Percentiles rank a stretch among this genome's conserved stretches.
Conservation (phyloP, 139 green algal species). For the Closterium sp. region DNA sequence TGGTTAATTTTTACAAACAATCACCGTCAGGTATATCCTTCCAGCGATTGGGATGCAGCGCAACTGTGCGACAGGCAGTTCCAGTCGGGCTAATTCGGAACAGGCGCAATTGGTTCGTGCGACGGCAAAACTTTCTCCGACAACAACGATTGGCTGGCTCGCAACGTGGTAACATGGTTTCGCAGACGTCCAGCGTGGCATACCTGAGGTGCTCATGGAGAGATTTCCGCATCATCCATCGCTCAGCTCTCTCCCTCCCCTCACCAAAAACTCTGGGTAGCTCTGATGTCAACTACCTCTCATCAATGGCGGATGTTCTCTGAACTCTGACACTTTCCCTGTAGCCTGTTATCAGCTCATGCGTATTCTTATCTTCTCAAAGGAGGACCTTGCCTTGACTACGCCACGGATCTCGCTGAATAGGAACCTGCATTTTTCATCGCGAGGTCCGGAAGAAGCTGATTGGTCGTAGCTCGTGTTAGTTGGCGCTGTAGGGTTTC, state of each 20-base stretch:
- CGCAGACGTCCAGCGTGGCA: not conserved
- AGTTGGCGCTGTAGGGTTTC: not conserved
- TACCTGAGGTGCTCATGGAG: not conserved
- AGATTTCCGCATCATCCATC: not conserved
- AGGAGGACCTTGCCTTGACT: not conserved
- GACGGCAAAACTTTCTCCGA: not conserved
- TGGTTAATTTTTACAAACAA: no score
- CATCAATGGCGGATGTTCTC: not conserved
- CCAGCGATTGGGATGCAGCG: no score
- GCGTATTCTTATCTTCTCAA: not conserved
- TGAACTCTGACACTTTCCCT: not conserved
- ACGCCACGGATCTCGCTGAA: not conserved
- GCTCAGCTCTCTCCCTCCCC: not conserved
- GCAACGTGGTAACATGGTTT: not conserved
- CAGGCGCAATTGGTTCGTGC: not conserved
- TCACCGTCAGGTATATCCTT: no score
- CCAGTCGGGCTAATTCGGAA: not conserved
- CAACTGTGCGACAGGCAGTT: not conserved
- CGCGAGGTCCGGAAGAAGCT: not conserved
- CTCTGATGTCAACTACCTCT: not conserved
- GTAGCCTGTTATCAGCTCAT: not conserved
- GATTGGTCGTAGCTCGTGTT: not conserved
- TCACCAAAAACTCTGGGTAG: not conserved
- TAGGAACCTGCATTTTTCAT: not conserved
- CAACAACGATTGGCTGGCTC: not conserved